Evolutionary conservation across 495 filamentous ascomycete genomes (phyloP).

Genomic region (Daldinia loculata): DNA sequence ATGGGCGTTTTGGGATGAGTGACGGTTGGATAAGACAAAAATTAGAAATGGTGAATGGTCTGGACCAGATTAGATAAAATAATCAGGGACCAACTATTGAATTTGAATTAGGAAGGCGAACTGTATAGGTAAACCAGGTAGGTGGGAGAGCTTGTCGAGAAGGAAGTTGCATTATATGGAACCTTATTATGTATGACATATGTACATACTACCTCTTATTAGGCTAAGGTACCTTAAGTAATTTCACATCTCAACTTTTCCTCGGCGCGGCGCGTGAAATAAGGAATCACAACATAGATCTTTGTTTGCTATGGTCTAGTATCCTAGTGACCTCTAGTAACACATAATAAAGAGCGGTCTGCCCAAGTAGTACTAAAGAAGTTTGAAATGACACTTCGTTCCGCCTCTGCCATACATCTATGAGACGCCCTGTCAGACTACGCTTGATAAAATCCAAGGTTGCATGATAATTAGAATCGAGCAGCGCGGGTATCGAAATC

Average conservation of each 20-base stretch:
- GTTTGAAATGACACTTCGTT: conserved; percentile 14
- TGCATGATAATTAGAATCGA: neutral
- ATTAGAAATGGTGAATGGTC: neutral
- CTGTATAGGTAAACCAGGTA: neutral
- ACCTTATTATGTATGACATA: no score
- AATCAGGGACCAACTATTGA: no score
- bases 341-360: conserved; percentile 21
- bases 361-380: conserved; percentile 12
- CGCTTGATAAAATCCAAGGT: neutral
- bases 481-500: neutral
- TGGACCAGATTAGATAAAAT: neutral
- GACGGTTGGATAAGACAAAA: neutral
- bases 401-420: conserved; percentile 11
- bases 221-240: neutral
- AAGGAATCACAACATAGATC: neutral
- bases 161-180: neutral
- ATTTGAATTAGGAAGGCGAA: no score
- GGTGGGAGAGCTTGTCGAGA: neutral
- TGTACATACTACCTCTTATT: no score
- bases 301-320: conserved; percentile 22
- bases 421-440: neutral
- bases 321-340: neutral
- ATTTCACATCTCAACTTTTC: neutral
- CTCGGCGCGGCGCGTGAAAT: neutral
- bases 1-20: neutral